A percentile compares a stretch with the other conserved stretches of the same genome.
These are phyloP conservation scores for Botrytis elliptica DNA, from an alignment of 2,329 filamentous ascomycete species.

Conservation along the genomic window DNA sequence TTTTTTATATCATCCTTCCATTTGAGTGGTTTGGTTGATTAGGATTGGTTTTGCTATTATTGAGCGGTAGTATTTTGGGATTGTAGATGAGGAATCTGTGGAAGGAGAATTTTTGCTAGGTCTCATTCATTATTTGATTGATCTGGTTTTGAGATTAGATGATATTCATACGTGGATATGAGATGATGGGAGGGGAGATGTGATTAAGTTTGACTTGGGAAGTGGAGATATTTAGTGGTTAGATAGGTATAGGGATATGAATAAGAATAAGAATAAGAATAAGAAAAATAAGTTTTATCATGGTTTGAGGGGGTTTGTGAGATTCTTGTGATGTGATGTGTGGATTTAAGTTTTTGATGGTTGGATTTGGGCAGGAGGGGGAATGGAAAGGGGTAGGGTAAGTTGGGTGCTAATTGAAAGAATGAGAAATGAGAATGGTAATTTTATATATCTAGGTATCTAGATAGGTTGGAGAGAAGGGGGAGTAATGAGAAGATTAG, in stretches of 20 bases:
- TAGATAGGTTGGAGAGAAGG: too few relatives aligned
- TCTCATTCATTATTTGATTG: not conserved
- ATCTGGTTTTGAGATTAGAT: not conserved
- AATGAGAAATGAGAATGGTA: too few relatives aligned
- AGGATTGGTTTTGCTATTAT: constrained; percentile 2
- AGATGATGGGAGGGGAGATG: not conserved
- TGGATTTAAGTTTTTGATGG: too few relatives aligned
- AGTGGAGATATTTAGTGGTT: not conserved
- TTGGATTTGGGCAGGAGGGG: too few relatives aligned
- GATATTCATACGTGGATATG: not conserved
- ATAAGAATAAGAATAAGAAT: not conserved
- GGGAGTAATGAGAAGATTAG: too few relatives aligned
- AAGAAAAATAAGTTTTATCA: not conserved
- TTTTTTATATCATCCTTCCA: not conserved
- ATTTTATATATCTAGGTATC: too few relatives aligned
- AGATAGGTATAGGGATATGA: not conserved
- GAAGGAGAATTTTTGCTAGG: not conserved
- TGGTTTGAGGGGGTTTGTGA: not conserved
- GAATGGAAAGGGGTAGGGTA: too few relatives aligned
- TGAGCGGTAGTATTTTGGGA: not conserved
- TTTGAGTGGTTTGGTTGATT: constrained; percentile 1
- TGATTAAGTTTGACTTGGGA: not conserved
- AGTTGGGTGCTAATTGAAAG: too few relatives aligned
- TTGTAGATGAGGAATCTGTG: not conserved
- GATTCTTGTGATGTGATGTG: not conserved